Base-by-base conservation (phyloP, 2,329 filamentous ascomycete genomes). In the Colletotrichum cordylinicola region DNA sequence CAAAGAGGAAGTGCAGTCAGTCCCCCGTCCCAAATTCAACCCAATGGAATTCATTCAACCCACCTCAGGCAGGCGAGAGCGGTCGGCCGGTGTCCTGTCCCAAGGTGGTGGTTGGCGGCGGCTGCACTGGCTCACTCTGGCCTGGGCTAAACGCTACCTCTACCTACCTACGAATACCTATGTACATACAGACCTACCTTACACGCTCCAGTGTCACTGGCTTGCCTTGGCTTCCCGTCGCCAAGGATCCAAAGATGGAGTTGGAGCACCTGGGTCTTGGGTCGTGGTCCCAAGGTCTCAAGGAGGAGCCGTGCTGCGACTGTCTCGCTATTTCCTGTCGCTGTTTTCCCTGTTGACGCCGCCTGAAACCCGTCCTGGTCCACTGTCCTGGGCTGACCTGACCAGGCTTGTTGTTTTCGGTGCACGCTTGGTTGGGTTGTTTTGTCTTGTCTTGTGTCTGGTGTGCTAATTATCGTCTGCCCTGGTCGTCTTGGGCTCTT, bases 171-270 rank as follows among this genome's bases (percentile, higher is more conserved):
- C 2, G n/a, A n/a, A n/a, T n/a, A n/a, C n/a, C n/a, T 10, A 48
- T 18, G 43, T 48, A 21, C n/a, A 18, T 48, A 48, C 31, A 18
- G 31, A 21, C 33, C 43, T 52, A 52, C 43, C n/a, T 52, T 52
- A 13, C 43, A 52, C 43, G 37, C 27, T 33, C 66, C 52, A 69
- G 58, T 21, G n/a, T 60, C 48, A 21, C 37, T 74, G 71, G 58
- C 43, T 12, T 52, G 43, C 43, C n/a, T 52, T 52, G 61, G 68
- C 18, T 75, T 61, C 66, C 56, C 31, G 21, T 43, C 64, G 74
- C 74, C 74, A 76, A 76, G 74, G 64, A 73, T 68, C 74, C 65
- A 68, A 74, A 76, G 70, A 76, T 69, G 74, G 65, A 58, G 65
- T 74, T 74, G 33, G 64, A 37, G 64, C 64, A 72, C 58, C 48